These are phyloP conservation scores for Penicillium verhagenii DNA, from an alignment of 495 filamentous ascomycete species.

Conservation along the genomic window DNA sequence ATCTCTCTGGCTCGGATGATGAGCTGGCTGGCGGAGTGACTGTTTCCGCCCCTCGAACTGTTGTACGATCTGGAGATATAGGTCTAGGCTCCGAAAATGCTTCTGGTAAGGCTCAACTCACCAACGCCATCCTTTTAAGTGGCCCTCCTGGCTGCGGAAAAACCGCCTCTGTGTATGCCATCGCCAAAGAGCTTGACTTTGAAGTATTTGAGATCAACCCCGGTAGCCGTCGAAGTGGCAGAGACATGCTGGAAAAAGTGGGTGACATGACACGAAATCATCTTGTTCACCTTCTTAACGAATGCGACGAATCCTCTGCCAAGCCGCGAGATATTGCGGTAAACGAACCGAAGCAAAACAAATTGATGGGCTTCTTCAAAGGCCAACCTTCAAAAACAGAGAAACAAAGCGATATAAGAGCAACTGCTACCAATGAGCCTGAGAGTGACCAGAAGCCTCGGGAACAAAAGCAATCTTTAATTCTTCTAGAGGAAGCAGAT, in stretches of 20 bases:
- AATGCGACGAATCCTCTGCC: constrained; percentile 22
- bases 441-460: constrained; percentile 44
- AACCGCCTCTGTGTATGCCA: constrained; percentile 87
- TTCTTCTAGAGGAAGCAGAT: constrained; percentile 93
- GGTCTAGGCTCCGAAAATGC: constrained; percentile 30
- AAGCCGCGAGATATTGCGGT: constrained; percentile 13
- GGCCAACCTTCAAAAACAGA: constrained; percentile 29
- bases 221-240: constrained; percentile 76
- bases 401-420: constrained; percentile 15
- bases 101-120: constrained; percentile 41
- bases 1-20: constrained; percentile 65
- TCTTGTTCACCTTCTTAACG: constrained; percentile 62
- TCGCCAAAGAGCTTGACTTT: constrained; percentile 92
- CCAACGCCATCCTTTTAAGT: constrained; percentile 76
- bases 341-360: constrained; percentile 69
- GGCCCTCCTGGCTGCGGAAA: constrained; percentile 92
- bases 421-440: constrained; percentile 6
- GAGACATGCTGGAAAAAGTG: constrained; percentile 86
- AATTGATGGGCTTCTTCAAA: constrained; percentile 80
- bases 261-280: constrained; percentile 98
- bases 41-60: constrained; percentile 54
- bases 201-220: constrained; percentile 95
- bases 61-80: constrained; percentile 59
- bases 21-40: constrained; percentile 42
- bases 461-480: constrained; percentile 87